Conservation (phyloP, 345 rosid species). For the Hibiscus mutabilis region DNA sequence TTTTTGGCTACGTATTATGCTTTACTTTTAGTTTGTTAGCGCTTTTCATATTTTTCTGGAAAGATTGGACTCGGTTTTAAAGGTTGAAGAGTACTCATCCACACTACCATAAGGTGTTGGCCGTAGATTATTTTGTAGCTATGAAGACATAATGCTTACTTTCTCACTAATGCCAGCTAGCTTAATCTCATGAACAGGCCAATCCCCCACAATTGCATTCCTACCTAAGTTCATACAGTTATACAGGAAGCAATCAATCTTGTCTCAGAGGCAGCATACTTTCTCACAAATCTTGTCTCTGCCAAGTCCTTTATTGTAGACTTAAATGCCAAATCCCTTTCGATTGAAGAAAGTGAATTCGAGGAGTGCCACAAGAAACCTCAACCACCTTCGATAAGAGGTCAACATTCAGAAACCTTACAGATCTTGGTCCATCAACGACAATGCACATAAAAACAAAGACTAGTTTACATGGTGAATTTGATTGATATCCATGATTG, state of each 20-base stretch:
- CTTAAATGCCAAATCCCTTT: conserved; percentile 48
- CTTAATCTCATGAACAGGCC: conserved; percentile 35
- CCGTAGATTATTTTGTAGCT: conserved; percentile 6
- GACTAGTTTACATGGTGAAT: conserved; percentile 22
- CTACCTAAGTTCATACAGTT: conserved; percentile 50
- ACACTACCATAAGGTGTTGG: neutral
- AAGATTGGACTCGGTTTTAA: neutral
- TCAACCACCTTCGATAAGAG: conserved; percentile 14
- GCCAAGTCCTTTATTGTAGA: conserved; percentile 46
- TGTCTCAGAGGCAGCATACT: conserved; percentile 51
- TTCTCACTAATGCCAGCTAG: conserved; percentile 4
- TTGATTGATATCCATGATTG: neutral
- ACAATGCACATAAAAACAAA: conserved; percentile 10
- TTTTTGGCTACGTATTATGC: neutral
- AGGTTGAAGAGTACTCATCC: neutral
- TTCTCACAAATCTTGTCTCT: conserved; percentile 45
- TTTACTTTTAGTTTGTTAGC: neutral
- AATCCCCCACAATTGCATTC: conserved; percentile 61
- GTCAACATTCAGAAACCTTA: conserved; percentile 7
- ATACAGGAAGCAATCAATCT: conserved; percentile 42
- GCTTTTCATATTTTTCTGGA: neutral
- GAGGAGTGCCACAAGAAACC: conserved; percentile 24
- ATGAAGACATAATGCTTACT: neutral
- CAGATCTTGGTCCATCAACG: conserved; percentile 19
- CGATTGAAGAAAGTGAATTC: conserved; percentile 48